phyloP scores from a whole-genome alignment of 2,329 filamentous ascomycete genomes.

The Fusarium metavorans region DNA sequence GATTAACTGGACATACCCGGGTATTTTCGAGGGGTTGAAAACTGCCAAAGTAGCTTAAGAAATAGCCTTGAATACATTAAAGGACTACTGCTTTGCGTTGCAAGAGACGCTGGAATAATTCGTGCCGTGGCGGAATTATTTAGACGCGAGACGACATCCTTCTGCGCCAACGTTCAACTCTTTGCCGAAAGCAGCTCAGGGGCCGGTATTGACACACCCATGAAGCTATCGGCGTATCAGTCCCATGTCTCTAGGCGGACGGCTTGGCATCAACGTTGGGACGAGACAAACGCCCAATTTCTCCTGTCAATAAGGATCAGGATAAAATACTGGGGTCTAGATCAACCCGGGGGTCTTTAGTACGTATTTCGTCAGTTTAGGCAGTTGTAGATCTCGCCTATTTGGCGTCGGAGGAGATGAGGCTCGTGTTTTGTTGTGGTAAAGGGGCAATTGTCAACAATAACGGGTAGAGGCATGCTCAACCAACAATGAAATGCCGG shows the following conservation, averaged over 20 bases:
- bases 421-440: background rate
- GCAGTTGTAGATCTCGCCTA: background rate
- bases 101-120: background rate
- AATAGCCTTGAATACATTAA: background rate
- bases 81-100: background rate
- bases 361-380: background rate
- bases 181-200: constrained; percentile 1
- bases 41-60: background rate
- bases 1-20: background rate
- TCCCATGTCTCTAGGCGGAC: constrained; percentile 6
- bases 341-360: background rate
- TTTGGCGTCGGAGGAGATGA: background rate
- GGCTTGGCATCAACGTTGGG: background rate
- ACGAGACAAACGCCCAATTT: background rate
- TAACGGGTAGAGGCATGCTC: background rate
- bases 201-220: constrained; percentile 3
- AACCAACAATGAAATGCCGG: background rate
- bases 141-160: background rate
- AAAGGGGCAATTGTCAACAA: background rate
- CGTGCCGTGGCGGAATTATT: background rate
- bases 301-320: background rate
- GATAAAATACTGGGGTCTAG: background rate
- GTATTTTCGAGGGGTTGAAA: background rate
- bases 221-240: constrained; percentile 6
- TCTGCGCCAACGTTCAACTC: background rate